Base-by-base conservation (phyloP, 2,329 filamentous ascomycete genomes). In the Nemania abortiva region DNA sequence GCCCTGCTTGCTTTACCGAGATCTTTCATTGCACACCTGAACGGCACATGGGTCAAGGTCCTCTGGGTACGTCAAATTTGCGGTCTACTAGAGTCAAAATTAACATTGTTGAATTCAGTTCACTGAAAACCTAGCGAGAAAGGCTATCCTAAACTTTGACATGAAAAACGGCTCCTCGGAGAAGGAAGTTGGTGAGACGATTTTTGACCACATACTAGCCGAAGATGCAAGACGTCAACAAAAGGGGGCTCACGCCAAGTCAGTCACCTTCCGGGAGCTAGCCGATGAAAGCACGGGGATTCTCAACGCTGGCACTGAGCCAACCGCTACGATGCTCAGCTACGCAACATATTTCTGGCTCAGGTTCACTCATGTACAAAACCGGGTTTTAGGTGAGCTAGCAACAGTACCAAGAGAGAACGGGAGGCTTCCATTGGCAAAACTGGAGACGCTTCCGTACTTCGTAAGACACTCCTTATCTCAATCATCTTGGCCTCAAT, bases 291-390 rank as follows among this genome's bases (percentile, higher is more conserved):
- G 42, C 29, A 22, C 57, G 18, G 31, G 31, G 42, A 60, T 60
- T 15, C 42, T 60, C 18, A 60, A 60, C 20, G 57, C 22, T 27
- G 57, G 57, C 6, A 60, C 57, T 20, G 57, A 60, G 29, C 57
- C 57, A 18, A 22, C 57, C 3, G 57, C 57, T 50, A 60, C 31
- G 27, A 20, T 31, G 45, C 31, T 60, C 42, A 22, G 22, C 27
- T 60, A 60, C 24, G 57, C 57, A 10, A 50, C 45, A 3, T 60
- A 60, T 27, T 22, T 31, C 45, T 60, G 31, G 10, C 45, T 60
- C 5, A 50, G 50, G 57, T 52, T 31, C 27, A 42, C 42, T 10
- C 4, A 39, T 3, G 57, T 60, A 4, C 57, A 60, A 42, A 20
- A 39, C 11, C 31, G 29, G 18, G 31, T 60, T 6, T 3, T 60